These are phyloP conservation scores for Cyclotella cryptica DNA, from an alignment of 108 stramenopile genomes.

Conservation along the genomic window DNA sequence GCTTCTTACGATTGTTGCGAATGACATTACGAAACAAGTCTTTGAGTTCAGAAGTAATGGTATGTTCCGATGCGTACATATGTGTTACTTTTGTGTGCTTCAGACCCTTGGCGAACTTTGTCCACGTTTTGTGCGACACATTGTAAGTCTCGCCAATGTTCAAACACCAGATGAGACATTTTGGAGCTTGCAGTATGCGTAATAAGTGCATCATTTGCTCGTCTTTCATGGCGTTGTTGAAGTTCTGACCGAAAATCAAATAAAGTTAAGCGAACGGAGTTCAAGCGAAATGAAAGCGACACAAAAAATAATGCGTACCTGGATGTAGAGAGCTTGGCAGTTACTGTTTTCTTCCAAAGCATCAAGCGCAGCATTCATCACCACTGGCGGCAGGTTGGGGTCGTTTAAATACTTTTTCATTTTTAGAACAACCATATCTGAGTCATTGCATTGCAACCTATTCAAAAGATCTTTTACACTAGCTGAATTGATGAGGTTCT, in stretches of 20 bases:
- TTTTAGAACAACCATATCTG: slow-evolving; percentile 91
- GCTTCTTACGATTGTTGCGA: slow-evolving; percentile 88
- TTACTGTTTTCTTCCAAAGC: slow-evolving; percentile 90
- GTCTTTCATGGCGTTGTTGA: slow-evolving; percentile 89
- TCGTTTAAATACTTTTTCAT: slow-evolving; percentile 91
- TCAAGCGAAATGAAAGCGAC: neutral
- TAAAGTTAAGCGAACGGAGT: neutral
- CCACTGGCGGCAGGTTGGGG: slow-evolving; percentile 80
- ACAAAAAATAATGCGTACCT: slow-evolving; percentile 58
- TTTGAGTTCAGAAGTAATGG: slow-evolving; percentile 85
- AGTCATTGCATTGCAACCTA: slow-evolving; percentile 79
- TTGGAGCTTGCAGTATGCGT: slow-evolving; percentile 74
- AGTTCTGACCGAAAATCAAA: slow-evolving; percentile 63
- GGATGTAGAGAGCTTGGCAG: slow-evolving; percentile 92
- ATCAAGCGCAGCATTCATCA: slow-evolving; percentile 86
- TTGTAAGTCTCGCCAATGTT: slow-evolving; percentile 96
- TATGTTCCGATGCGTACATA: slow-evolving; percentile 95
- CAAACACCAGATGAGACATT: slow-evolving; percentile 90
- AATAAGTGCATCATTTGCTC: slow-evolving; percentile 88
- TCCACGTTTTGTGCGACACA: slow-evolving; percentile 81
- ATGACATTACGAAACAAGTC: slow-evolving; percentile 83
- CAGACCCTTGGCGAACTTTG: slow-evolving; percentile 82
- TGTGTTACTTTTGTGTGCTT: slow-evolving; percentile 90
- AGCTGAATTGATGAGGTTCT: slow-evolving; percentile 65
- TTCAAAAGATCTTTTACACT: slow-evolving; percentile 67